These are phyloP conservation scores for Poronia punctata DNA, from an alignment of 495 filamentous ascomycete species.

Conservation along the genomic window DNA sequence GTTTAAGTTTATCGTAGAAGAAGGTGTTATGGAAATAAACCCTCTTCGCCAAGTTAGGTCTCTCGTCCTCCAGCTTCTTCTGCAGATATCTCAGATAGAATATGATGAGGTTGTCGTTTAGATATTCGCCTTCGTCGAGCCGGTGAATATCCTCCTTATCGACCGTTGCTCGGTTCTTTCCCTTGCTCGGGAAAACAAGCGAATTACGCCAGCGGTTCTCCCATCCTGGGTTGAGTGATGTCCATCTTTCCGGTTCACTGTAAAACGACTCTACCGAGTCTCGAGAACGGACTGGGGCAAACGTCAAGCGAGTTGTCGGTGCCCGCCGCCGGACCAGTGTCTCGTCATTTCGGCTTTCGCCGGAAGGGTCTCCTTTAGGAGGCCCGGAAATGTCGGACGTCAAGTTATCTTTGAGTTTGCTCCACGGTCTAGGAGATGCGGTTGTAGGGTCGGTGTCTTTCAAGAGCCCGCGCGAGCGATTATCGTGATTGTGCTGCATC, in stretches of 20 bases:
- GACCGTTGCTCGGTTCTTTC: constrained; percentile 66
- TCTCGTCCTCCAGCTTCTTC: constrained; percentile 49
- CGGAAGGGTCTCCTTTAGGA: not conserved
- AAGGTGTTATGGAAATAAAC: constrained; percentile 89
- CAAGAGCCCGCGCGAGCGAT: not conserved
- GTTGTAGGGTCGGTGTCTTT: not conserved
- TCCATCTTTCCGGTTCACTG: constrained; percentile 35
- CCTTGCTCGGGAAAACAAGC: constrained; percentile 61
- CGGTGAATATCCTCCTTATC: constrained; percentile 71
- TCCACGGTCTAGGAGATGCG: no score
- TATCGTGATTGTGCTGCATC: constrained; percentile 14
- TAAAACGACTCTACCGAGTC: constrained; percentile 5
- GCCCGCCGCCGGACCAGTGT: not conserved
- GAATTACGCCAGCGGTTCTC: constrained; percentile 44
- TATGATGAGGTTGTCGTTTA: constrained; percentile 87
- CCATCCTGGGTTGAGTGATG: constrained; percentile 36
- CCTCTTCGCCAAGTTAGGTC: constrained; percentile 50
- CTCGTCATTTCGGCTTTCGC: not conserved
- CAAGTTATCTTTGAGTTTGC: no score
- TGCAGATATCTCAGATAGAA: constrained; percentile 80
- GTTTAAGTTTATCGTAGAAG: constrained; percentile 70
- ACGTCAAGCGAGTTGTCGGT: constrained; percentile 15
- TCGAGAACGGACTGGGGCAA: constrained; percentile 1
- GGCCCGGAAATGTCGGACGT: not conserved
- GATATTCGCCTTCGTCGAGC: constrained; percentile 73